Conservation (phyloP, 2,329 filamentous ascomycete species). For the Penicillium palitans region DNA sequence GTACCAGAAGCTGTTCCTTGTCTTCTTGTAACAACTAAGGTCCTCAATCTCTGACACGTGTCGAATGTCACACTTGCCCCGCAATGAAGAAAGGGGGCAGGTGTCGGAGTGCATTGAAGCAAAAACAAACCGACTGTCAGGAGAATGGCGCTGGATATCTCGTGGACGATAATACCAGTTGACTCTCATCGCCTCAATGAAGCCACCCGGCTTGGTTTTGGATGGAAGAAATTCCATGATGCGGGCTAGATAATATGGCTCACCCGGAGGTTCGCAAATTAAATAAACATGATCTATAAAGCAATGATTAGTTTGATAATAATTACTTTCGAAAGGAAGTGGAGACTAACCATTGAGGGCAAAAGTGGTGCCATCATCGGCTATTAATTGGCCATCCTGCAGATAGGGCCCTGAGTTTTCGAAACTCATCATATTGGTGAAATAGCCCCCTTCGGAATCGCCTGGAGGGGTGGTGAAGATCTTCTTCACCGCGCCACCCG, state of each 20-base stretch:
- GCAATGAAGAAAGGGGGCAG: constrained; percentile 85
- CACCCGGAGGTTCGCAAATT: constrained; percentile 93
- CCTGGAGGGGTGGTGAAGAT: constrained; percentile 40
- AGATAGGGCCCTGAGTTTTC: constrained; percentile 67
- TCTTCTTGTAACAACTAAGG: constrained; percentile 80
- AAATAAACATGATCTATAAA: constrained; percentile 84
- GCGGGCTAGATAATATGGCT: constrained; percentile 94
- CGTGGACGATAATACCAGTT: constrained; percentile 99
- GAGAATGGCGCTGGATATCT: constrained; percentile 88
- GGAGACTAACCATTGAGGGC: constrained; percentile 74
- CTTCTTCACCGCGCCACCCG: constrained; percentile 37
- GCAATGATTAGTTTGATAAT: constrained; percentile 11
- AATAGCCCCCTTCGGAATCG: constrained; percentile 40
- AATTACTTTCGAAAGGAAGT: constrained; percentile 17
- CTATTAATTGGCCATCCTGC: constrained; percentile 74
- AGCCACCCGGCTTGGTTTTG: constrained; percentile 69
- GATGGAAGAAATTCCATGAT: constrained; percentile 97
- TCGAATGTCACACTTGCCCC: constrained; percentile 87
- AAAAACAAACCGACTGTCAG: constrained; percentile 87
- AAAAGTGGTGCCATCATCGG: constrained; percentile 86
- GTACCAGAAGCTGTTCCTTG: constrained; percentile 89
- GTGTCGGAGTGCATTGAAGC: constrained; percentile 99
- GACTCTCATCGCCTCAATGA: constrained; percentile 83
- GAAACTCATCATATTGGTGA: constrained; percentile 89
- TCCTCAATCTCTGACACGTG: constrained; percentile 84